A percentile compares a stretch with the other conserved stretches of the same genome.
Evolutionary conservation across 257 asterid genomes (phyloP).

Genomic region (Fraxinus excelsior): DNA sequence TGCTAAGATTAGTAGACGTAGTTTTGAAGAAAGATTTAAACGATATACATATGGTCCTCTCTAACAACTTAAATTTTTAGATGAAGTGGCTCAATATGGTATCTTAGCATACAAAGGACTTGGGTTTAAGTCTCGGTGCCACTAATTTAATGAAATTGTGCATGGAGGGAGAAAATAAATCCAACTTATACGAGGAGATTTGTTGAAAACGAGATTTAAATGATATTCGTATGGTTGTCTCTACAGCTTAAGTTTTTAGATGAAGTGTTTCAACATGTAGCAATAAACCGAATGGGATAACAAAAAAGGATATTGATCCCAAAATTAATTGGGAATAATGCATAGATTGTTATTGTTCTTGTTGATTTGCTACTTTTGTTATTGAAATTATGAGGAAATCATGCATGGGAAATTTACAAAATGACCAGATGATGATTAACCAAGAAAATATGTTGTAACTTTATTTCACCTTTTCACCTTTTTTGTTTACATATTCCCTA

Average conservation of each 20-base stretch:
- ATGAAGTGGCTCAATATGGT: background rate
- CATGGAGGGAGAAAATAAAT: background rate
- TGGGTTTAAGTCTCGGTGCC: background rate
- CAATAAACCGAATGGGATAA: background rate
- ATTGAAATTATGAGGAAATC: background rate
- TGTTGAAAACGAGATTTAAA: background rate
- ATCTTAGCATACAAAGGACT: background rate
- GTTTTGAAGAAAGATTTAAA: background rate
- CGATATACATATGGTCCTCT: background rate
- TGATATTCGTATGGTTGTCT: background rate
- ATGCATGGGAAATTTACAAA: background rate
- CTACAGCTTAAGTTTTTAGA: background rate
- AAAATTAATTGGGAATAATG: background rate
- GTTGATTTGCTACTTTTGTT: background rate
- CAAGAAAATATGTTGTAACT: no score
- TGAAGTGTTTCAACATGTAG: background rate
- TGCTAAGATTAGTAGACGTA: background rate
- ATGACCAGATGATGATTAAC: no score
- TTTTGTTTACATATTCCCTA: background rate
- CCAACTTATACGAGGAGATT: background rate
- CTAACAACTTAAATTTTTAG: background rate
- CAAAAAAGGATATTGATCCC: background rate
- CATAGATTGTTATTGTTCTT: background rate
- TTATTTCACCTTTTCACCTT: background rate
- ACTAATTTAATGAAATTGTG: background rate